Evolutionary conservation across 768 basidiomycete genomes (phyloP), one percentile per base, ranked within the genome.

Genomic region (Boletus speciosus): DNA sequence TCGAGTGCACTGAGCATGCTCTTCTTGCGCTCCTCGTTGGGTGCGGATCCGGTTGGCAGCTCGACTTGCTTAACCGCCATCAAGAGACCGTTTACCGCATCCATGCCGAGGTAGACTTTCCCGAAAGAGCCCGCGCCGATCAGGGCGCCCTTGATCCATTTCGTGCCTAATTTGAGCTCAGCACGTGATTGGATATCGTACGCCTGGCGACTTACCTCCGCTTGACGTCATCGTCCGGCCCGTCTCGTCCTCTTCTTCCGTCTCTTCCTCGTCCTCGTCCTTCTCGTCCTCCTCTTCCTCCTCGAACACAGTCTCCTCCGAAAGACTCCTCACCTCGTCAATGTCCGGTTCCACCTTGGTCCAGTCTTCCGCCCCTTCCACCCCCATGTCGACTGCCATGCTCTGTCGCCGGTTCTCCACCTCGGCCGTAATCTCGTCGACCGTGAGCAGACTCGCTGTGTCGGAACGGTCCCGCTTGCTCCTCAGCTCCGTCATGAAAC

Each of bases 51-150:
- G 4, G 85, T 88, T 0, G 93, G 90, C 29, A 98, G 80, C 65
- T 95, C 91, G 41, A 98, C 94, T 78, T 98, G 94, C 74, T 98
- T 98, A 59, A 98, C 94, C 37, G 94, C 94, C 94, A 98, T 97
- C 57, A 98, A 78, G 21, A 94, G 75, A 25, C 94, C 94, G 47
- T 80, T 89, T 19, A 88, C 81, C 1, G 93, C 90, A 70, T 95
- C 94, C 92, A 97, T 93, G 34, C 93, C 93, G 10, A 97, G 84
- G 71, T 93, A 97, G 37, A 97, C 93, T 66, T 93, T 92, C 48
- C 94, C 93, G 65, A 96, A 96, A 0, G 94, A 96, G 4, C 93
- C 93, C 42, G 93, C 88, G 57, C 95, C 93, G 58, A 97, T 96
- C 61, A 97, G 81, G 10, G 94, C 94, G 45, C 93, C 94, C 62